Conservation (phyloP, 2,329 filamentous ascomycete genomes). For the Aspergillus intermedius region DNA sequence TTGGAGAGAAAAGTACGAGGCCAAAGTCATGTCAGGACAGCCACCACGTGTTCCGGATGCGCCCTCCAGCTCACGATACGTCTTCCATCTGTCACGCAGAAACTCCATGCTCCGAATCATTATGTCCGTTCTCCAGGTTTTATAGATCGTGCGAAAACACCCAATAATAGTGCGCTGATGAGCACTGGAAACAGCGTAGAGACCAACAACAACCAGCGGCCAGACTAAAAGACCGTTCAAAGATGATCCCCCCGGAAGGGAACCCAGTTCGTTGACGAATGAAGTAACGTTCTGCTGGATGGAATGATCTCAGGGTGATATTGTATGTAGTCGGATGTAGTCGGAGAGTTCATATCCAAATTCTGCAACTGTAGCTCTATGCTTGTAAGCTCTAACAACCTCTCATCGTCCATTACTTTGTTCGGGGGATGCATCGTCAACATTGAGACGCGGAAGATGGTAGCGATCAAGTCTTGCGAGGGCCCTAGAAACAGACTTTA, state of each 20-base stretch:
- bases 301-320: neutral
- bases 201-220: slow-evolving; percentile 4
- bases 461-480: slow-evolving; percentile 3
- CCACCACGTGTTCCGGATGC: neutral
- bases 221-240: slow-evolving; percentile 5
- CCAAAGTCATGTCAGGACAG: neutral
- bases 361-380: neutral
- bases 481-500: slow-evolving; percentile 1
- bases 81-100: neutral
- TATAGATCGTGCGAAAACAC: slow-evolving; percentile 1
- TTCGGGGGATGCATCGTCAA: neutral
- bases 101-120: slow-evolving; percentile 2
- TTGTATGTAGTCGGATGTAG: no score
- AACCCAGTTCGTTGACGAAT: slow-evolving; percentile 1
- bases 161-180: slow-evolving; percentile 3
- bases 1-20: neutral
- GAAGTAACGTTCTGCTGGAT: neutral
- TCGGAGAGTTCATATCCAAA: neutral
- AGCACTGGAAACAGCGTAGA: neutral
- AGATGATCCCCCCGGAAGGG: neutral
- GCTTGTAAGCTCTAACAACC: neutral
- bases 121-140: slow-evolving; percentile 1
- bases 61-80: neutral
- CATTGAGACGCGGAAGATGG: slow-evolving; percentile 2
- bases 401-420: neutral